phyloP scores from a whole-genome alignment of 1,139 yeast genomes.

The Geotrichum reessii region DNA sequence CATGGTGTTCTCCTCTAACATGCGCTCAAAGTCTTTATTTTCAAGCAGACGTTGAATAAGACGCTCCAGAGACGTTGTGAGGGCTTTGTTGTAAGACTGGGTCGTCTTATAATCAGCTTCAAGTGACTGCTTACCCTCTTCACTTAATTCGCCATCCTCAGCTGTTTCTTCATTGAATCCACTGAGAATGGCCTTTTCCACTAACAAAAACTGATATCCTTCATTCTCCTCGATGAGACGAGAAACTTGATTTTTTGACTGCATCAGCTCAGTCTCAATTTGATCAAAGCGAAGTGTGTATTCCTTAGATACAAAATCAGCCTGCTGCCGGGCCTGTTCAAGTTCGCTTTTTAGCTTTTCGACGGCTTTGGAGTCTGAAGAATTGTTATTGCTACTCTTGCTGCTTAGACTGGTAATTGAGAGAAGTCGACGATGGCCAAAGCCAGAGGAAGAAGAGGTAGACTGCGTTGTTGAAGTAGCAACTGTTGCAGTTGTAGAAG shows the following conservation, averaged over 20 bases:
- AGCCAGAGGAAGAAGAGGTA: not conserved
- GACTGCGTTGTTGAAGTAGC: not conserved
- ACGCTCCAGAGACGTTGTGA: slow-evolving; percentile 27
- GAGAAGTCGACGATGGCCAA: slow-evolving; percentile 12
- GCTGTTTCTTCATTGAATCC: not conserved
- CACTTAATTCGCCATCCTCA: not conserved
- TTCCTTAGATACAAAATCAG: slow-evolving; percentile 32
- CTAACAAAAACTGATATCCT: slow-evolving; percentile 33
- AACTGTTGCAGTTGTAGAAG: not conserved
- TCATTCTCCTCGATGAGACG: slow-evolving; percentile 36
- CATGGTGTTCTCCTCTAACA: slow-evolving; percentile 24
- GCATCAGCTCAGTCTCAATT: slow-evolving; percentile 30
- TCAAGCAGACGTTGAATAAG: slow-evolving; percentile 35
- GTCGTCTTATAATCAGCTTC: slow-evolving; percentile 9
- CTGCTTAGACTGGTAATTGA: slow-evolving; percentile 10
- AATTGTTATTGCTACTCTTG: not conserved
- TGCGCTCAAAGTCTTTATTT: slow-evolving; percentile 30
- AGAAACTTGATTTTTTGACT: slow-evolving; percentile 27
- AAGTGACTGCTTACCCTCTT: slow-evolving; percentile 10
- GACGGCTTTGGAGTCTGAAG: slow-evolving; percentile 11
- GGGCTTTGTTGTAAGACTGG: slow-evolving; percentile 17
- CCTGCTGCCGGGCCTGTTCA: slow-evolving; percentile 29
- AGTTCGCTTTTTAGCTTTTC: slow-evolving; percentile 27
- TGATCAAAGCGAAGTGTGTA: slow-evolving; percentile 29
- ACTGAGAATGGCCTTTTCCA: slow-evolving; percentile 31